A percentile compares a stretch with the other conserved stretches of the same genome.
These are phyloP conservation scores for Globisporangium spiculum DNA, from an alignment of 352 stramenopile species.

Conservation along the genomic window DNA sequence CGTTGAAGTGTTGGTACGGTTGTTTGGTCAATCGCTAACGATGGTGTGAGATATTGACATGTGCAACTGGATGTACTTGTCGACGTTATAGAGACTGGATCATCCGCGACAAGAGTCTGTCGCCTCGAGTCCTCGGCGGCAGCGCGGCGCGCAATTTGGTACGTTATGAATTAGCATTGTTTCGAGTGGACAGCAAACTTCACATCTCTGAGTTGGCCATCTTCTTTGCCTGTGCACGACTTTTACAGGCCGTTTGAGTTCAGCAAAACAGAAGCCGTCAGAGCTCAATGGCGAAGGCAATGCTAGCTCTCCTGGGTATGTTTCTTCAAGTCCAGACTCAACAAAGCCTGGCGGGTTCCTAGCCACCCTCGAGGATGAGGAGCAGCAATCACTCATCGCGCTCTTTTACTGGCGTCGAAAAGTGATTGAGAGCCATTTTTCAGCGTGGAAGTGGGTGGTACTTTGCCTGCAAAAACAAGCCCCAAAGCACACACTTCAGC, in stretches of 20 bases:
- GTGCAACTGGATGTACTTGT: neutral
- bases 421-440: conserved; percentile 36
- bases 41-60: neutral
- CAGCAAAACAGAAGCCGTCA: neutral
- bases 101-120: neutral
- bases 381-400: conserved; percentile 40
- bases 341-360: conserved; percentile 18
- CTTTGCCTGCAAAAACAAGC: neutral
- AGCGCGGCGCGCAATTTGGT: neutral
- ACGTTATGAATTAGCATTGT: neutral
- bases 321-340: conserved; percentile 1
- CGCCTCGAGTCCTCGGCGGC: neutral
- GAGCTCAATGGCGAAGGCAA: neutral
- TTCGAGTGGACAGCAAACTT: neutral
- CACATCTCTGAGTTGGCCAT: neutral
- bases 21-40: neutral
- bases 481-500: neutral
- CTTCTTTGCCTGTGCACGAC: neutral
- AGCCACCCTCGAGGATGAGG: conserved; percentile 31
- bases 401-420: conserved; percentile 48
- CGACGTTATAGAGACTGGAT: conserved; percentile 5
- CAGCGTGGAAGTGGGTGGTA: conserved; percentile 35
- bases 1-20: neutral
- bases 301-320: neutral
- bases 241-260: neutral